Base-by-base conservation (phyloP, 345 rosid species). In the Moricandia arvensis region DNA sequence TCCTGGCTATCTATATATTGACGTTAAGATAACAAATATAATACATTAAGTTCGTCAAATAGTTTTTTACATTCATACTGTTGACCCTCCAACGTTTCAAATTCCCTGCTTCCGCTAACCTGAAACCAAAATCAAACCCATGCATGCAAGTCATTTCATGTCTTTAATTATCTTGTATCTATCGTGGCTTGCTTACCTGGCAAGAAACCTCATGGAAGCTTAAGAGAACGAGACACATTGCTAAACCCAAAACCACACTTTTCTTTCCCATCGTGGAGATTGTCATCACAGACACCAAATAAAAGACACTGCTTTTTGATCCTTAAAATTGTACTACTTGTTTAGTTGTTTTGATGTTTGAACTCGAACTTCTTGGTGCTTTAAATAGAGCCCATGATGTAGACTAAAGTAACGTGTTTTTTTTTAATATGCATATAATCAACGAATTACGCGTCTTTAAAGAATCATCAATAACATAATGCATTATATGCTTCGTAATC, bases 161-260 rank as follows among this genome's bases (percentile, higher is more conserved):
- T n/a, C n/a, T n/a, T n/a, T n/a, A n/a, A n/a, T n/a, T n/a, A n/a
- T n/a, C n/a, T n/a, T n/a, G n/a, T n/a, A n/a, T n/a, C n/a, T n/a
- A n/a, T n/a, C n/a, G n/a, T n/a, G n/a, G n/a, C n/a, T n/a, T n/a
- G n/a, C n/a, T n/a, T 41, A 59, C 74, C 66, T 71, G 74, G 7
- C 66, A 59, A 59, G 74, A 71, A 43, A 66, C 59, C 66, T 74
- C 66, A 65, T 65, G 59, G 24, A 57, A 74, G 45, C 35, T 74
- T 66, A 47, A 65, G 65, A 74, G 16, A 66, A 74, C n/a, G 4
- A 66, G 66, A 57, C 33, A 74, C 16, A 66, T 5, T 38, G 78
- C 57, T 18, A 74, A 59, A 45, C 66, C n/a, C 15, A 55, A 41
- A 64, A 55, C 65, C 15, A 71, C 7, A 59, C 7, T 3, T 26